These are phyloP conservation scores for Coleophoma eucalyptorum DNA, from an alignment of 2,329 filamentous ascomycete species.

Conservation along the genomic window DNA sequence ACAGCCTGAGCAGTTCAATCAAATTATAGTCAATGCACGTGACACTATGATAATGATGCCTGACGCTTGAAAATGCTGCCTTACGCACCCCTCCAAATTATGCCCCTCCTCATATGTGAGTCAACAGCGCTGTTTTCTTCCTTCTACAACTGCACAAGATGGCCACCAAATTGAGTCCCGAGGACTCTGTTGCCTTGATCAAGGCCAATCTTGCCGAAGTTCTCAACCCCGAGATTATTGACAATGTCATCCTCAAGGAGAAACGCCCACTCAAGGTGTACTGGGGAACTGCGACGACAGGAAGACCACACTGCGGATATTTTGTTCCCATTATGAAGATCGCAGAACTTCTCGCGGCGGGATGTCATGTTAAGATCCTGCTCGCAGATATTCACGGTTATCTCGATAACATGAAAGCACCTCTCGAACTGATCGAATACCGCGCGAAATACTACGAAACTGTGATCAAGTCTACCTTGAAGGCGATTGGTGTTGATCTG, in stretches of 20 bases:
- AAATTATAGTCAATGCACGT: no score
- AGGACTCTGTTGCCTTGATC: constrained; percentile 72
- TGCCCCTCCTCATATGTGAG: neutral
- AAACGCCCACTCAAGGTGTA: constrained; percentile 75
- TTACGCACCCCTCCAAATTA: neutral
- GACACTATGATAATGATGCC: no score
- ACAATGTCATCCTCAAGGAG: constrained; percentile 64
- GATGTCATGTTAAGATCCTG: constrained; percentile 77
- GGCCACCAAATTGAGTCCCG: constrained; percentile 29
- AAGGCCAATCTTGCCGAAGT: constrained; percentile 77
- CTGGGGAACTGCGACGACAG: constrained; percentile 74
- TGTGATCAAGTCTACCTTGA: constrained; percentile 74
- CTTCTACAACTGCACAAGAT: constrained; percentile 11
- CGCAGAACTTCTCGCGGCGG: constrained; percentile 79
- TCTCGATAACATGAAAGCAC: constrained; percentile 81
- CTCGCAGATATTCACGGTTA: constrained; percentile 66
- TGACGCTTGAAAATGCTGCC: no score
- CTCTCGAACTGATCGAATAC: constrained; percentile 79
- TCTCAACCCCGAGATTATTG: constrained; percentile 80
- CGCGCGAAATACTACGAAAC: constrained; percentile 81
- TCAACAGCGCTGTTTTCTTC: neutral
- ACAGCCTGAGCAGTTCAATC: no score
- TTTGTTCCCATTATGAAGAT: constrained; percentile 81
- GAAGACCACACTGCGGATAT: constrained; percentile 86
- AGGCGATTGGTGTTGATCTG: constrained; percentile 64